phyloP scores from a whole-genome alignment of 352 stramenopile species.

The Hyaloperonospora brassicae region DNA sequence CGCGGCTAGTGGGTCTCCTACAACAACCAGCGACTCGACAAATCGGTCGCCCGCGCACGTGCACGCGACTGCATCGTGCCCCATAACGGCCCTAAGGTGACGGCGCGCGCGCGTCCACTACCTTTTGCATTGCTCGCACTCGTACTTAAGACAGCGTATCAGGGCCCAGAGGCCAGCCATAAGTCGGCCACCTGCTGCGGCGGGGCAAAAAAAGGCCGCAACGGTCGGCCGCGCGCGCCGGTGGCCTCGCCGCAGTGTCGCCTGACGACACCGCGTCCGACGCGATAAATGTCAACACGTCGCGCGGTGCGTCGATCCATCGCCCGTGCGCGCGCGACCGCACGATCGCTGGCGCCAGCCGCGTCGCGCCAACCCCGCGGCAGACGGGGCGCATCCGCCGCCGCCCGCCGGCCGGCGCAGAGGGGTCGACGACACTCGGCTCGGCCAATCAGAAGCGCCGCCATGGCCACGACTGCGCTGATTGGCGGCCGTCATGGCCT shows the following conservation, averaged over 20 bases:
- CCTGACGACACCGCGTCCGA: conserved; percentile 1
- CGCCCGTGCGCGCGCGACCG: conserved; percentile 13
- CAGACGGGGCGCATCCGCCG: conserved; percentile 13
- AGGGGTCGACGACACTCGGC: conserved; percentile 7
- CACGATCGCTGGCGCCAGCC: conserved; percentile 19
- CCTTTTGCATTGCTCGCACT: conserved; percentile 1
- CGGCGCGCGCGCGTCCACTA: too few relatives aligned
- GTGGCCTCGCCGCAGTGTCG: neutral
- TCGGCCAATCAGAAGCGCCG: conserved; percentile 6
- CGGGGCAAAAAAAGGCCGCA: neutral
- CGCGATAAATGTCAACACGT: neutral
- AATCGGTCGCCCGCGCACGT: too few relatives aligned
- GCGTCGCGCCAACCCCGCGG: conserved; percentile 15
- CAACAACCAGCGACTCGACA: too few relatives aligned
- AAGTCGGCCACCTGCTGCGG: neutral
- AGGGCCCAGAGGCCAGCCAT: conserved; percentile 12
- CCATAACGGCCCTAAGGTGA: too few relatives aligned
- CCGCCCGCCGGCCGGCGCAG: too few relatives aligned
- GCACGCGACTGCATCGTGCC: too few relatives aligned
- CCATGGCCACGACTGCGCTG: neutral
- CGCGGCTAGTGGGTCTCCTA: too few relatives aligned
- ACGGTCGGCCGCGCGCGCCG: neutral
- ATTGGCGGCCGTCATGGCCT: conserved; percentile 16
- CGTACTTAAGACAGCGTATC: conserved; percentile 13
- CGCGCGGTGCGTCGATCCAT: conserved; percentile 7